Conservation (phyloP, 2,329 filamentous ascomycete genomes). For the Cercospora sojina region DNA sequence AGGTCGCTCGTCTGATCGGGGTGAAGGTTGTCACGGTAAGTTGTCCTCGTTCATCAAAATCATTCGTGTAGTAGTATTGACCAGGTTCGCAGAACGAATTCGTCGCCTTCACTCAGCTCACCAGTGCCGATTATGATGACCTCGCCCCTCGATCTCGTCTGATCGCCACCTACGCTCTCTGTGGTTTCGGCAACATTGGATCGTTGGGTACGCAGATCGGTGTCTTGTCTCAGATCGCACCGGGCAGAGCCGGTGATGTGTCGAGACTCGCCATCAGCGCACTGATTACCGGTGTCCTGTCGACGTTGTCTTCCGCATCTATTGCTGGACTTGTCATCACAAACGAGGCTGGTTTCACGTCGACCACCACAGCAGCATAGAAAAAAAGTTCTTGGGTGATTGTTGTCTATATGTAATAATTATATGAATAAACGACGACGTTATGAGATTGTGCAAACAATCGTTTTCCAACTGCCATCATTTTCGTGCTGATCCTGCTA, state of each 20-base stretch:
- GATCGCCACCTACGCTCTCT: constrained; percentile 83
- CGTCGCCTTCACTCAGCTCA: constrained; percentile 65
- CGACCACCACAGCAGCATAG: background rate
- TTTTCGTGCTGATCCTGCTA: no score
- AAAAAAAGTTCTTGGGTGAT: background rate
- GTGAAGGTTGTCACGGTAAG: constrained; percentile 74
- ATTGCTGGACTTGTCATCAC: constrained; percentile 75
- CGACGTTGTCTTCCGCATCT: constrained; percentile 74
- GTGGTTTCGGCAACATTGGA: constrained; percentile 74
- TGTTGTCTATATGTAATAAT: background rate
- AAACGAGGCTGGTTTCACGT: constrained; percentile 41
- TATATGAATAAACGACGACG: background rate
- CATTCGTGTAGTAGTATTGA: background rate
- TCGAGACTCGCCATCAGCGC: constrained; percentile 73
- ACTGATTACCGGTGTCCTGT: constrained; percentile 72
- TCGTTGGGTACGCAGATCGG: constrained; percentile 88
- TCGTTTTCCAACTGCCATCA: no score
- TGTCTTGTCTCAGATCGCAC: constrained; percentile 78
- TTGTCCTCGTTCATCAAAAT: background rate
- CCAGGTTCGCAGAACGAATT: constrained; percentile 76
- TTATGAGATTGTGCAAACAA: background rate
- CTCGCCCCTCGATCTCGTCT: constrained; percentile 70
- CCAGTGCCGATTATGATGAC: constrained; percentile 52
- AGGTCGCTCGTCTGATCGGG: constrained; percentile 76
- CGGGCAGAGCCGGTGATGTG: constrained; percentile 70